Percentiles rank a stretch among this genome's conserved stretches.
These are phyloP conservation scores for Podospora appendiculata DNA, from an alignment of 495 filamentous ascomycete species.

Conservation along the genomic window DNA sequence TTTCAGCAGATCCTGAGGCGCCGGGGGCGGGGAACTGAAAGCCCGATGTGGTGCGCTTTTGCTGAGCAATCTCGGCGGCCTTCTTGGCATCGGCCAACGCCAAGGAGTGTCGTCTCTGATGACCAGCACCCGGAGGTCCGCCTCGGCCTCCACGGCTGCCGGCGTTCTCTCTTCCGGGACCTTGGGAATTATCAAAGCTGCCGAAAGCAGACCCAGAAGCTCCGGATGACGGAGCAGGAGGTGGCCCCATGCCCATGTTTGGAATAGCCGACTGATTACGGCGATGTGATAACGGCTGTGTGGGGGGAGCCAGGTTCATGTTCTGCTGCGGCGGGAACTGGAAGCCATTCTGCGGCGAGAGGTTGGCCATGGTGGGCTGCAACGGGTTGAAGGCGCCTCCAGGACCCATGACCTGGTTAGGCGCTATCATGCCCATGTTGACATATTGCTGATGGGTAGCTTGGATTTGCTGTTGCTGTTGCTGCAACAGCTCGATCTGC, in stretches of 20 bases:
- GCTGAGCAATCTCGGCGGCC: slow-evolving; percentile 91
- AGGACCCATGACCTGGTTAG: slow-evolving; percentile 66
- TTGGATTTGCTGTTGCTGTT: slow-evolving; percentile 97
- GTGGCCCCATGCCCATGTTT: slow-evolving; percentile 87
- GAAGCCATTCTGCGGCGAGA: slow-evolving; percentile 78
- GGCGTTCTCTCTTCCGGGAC: slow-evolving; percentile 61
- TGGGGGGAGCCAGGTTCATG: slow-evolving; percentile 65
- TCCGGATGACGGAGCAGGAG: slow-evolving; percentile 93
- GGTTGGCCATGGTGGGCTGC: slow-evolving; percentile 58
- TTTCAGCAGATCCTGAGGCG: slow-evolving; percentile 46
- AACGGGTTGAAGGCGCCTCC: slow-evolving; percentile 58
- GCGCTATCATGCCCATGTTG: slow-evolving; percentile 88
- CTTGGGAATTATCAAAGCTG: slow-evolving; percentile 60
- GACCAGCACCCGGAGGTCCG: slow-evolving; percentile 62
- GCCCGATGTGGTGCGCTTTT: slow-evolving; percentile 84
- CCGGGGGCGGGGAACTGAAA: slow-evolving; percentile 91
- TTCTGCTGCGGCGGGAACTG: slow-evolving; percentile 83
- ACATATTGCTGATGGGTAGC: slow-evolving; percentile 94
- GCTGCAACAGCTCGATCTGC: slow-evolving; percentile 95
- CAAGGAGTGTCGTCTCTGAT: slow-evolving; percentile 90
- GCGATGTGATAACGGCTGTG: slow-evolving; percentile 76
- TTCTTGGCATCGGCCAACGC: slow-evolving; percentile 95
- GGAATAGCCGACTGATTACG: slow-evolving; percentile 97
- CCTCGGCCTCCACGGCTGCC: slow-evolving; percentile 71
- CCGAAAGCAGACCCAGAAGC: slow-evolving; percentile 76